phyloP scores from a whole-genome alignment of 495 filamentous ascomycete species.

The Aspergillus bridgeri region DNA sequence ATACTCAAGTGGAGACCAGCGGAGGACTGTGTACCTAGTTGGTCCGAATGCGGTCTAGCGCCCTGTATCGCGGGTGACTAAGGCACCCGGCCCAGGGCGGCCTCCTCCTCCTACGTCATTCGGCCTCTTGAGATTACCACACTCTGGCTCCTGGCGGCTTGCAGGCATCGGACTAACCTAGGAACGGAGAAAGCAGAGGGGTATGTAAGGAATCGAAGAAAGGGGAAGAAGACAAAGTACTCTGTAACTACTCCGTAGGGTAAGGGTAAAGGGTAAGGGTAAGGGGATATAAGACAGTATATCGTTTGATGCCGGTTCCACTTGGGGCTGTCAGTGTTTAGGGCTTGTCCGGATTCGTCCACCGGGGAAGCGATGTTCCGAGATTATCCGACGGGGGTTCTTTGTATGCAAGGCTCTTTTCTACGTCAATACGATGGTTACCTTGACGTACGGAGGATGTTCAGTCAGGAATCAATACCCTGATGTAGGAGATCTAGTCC shows the following conservation, averaged over 20 bases:
- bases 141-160: too few species aligned
- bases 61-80: neutral
- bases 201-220: too few species aligned
- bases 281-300: too few species aligned
- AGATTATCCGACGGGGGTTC: constrained; percentile 13
- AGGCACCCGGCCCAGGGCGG: too few species aligned
- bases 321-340: constrained; percentile 4
- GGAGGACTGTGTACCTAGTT: neutral
- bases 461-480: neutral
- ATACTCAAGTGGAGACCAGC: neutral
- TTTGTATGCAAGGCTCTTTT: neutral
- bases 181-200: too few species aligned
- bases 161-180: neutral
- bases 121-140: neutral
- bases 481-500: neutral
- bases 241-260: too few species aligned
- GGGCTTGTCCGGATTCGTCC: constrained; percentile 22
- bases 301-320: neutral
- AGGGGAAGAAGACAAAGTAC: too few species aligned
- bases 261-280: neutral
- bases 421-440: too few species aligned
- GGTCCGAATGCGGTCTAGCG: neutral
- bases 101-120: neutral
- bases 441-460: too few species aligned
- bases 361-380: constrained; percentile 16